Evolutionary conservation across 2,329 filamentous ascomycete species (phyloP).

Genomic region (Lanzia echinophila): DNA sequence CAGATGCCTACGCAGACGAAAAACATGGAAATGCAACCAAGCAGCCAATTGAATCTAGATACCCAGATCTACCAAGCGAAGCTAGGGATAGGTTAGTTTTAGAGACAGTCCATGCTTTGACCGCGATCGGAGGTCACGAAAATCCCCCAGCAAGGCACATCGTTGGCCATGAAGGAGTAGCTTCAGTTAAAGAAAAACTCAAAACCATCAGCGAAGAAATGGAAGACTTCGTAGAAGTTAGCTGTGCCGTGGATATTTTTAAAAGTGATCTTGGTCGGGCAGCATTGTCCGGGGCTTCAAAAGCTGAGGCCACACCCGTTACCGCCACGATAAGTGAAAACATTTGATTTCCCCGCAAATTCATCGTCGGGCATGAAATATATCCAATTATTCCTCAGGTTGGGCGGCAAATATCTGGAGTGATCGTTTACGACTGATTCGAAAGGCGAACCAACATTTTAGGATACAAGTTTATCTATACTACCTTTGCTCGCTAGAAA

Average conservation of each 20-base stretch:
- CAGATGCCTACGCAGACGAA: slow-evolving; percentile 47
- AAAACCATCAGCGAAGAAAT: slow-evolving; percentile 94
- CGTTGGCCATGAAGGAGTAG: slow-evolving; percentile 81
- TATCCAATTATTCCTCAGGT: no score
- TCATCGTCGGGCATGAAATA: background rate
- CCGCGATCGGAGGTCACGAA: slow-evolving; percentile 88
- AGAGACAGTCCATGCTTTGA: slow-evolving; percentile 86
- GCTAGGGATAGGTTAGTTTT: slow-evolving; percentile 69
- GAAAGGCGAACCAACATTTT: no score
- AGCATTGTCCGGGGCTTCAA: slow-evolving; percentile 16
- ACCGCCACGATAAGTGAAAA: background rate
- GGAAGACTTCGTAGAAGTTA: slow-evolving; percentile 92
- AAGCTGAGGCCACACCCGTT: background rate
- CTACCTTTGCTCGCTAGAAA: no score
- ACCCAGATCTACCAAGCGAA: slow-evolving; percentile 62
- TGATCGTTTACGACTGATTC: no score
- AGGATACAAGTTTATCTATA: no score
- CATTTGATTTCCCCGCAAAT: background rate
- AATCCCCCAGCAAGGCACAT: slow-evolving; percentile 94
- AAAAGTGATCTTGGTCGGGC: slow-evolving; percentile 27
- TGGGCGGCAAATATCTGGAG: no score
- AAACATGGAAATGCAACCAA: slow-evolving; percentile 15
- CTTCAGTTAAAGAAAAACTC: slow-evolving; percentile 88
- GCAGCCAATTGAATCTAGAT: slow-evolving; percentile 52
- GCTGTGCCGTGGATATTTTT: slow-evolving; percentile 38